phyloP scores from a whole-genome alignment of 768 basidiomycete species.

The Kwoniella sp. region DNA sequence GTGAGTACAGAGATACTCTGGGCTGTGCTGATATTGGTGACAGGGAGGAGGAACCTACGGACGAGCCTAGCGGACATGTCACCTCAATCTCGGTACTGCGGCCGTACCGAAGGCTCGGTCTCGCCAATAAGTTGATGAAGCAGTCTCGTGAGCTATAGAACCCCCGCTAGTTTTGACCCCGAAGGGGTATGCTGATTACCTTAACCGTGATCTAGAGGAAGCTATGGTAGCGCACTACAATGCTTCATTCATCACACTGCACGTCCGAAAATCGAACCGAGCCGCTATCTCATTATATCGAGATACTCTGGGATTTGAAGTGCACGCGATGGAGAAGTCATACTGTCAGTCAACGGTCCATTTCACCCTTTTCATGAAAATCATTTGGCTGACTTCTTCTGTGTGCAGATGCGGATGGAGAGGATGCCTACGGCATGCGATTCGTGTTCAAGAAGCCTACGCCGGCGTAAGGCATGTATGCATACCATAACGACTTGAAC shows the following conservation, averaged over 20 bases:
- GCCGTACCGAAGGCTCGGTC: conserved; percentile 82
- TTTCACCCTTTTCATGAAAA: neutral
- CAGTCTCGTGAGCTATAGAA: conserved; percentile 72
- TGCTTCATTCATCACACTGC: conserved; percentile 79
- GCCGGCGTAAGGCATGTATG: conserved; percentile 1
- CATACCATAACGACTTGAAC: neutral
- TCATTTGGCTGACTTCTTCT: neutral
- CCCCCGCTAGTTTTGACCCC: no score
- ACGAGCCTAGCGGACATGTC: conserved; percentile 79
- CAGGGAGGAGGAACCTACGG: conserved; percentile 64
- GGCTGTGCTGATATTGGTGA: neutral
- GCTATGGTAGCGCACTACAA: conserved; percentile 88
- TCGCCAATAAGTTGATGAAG: conserved; percentile 92
- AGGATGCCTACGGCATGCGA: conserved; percentile 91
- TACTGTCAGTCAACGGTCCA: conserved; percentile 72
- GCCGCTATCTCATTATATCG: conserved; percentile 85
- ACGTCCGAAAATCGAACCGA: conserved; percentile 92
- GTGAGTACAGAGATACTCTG: conserved; percentile 58
- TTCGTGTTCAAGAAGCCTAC: conserved; percentile 56
- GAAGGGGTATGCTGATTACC: neutral
- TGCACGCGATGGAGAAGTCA: conserved; percentile 79
- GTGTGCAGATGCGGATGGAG: conserved; percentile 80
- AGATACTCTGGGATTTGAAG: conserved; percentile 85
- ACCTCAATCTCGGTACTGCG: conserved; percentile 94
- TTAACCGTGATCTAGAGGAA: conserved; percentile 63